Conservation (phyloP, 2,329 filamentous ascomycete species). For the Neofusicoccum parvum region DNA sequence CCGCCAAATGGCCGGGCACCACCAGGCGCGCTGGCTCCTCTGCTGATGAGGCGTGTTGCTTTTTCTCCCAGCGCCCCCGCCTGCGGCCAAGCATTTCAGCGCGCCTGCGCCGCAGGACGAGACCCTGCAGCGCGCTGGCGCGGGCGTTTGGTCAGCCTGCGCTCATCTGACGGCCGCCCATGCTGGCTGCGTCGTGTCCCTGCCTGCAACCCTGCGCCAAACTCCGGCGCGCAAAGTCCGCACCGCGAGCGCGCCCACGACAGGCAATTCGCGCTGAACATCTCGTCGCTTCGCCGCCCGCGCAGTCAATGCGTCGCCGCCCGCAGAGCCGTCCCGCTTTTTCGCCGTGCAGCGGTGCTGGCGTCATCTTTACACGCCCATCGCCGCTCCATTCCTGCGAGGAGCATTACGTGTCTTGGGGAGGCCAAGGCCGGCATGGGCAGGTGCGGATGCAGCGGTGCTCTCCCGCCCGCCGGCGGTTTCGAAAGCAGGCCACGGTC, state of each 20-base stretch:
- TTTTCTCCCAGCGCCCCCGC: background rate
- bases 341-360: background rate
- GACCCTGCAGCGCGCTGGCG: slow-evolving; percentile 2
- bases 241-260: background rate
- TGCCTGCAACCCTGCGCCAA: background rate
- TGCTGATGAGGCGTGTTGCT: background rate
- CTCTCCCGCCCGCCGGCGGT: slow-evolving; percentile 6
- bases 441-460: background rate
- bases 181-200: background rate
- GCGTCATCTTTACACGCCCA: slow-evolving; percentile 2
- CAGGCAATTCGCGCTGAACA: background rate
- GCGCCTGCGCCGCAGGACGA: slow-evolving; percentile 6
- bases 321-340: background rate
- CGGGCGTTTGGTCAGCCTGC: background rate
- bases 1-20: slow-evolving; percentile 13
- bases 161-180: background rate
- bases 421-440: background rate
- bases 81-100: slow-evolving; percentile 5
- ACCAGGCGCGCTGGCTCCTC: background rate
- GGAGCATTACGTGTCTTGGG: background rate
- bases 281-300: background rate
- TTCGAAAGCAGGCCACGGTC: background rate
- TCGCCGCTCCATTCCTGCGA: background rate
- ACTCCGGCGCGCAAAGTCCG: slow-evolving; percentile 6
- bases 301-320: background rate